Evolutionary conservation across 139 green algal species (phyloP), one percentile per base, ranked within the genome.

Genomic region (Yamagishiella unicocca): DNA sequence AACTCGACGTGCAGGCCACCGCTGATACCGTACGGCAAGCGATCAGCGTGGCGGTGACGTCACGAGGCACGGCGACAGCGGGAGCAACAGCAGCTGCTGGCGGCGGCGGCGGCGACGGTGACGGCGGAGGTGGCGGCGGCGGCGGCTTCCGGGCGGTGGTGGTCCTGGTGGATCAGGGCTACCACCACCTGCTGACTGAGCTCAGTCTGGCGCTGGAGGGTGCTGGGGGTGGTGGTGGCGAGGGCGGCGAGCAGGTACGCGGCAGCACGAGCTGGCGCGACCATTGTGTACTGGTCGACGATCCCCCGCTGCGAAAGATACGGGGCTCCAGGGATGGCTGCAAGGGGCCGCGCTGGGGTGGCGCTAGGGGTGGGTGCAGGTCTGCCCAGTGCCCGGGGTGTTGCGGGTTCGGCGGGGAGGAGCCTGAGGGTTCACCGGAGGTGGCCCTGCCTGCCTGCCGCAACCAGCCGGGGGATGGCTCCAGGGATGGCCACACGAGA

Each of bases 101-200:
- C 46, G 25, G 40, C 42, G 31, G 21, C 6, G 79, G 24, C 46
- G 25, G 40, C 42, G 31, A 35, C 6, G 61, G 2, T 6, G 14
- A 22, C 4, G 46, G 37, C 29, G 45, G 29, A 14, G 5, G 27
- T 17, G 5, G 8, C 25, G 31, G 19, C 54, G 33, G 58, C 61
- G 38, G 42, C 3, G 81, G 45, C 40, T 58, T 53, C 54, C 19
- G 22, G 0, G 78, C 40, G 14, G 53, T 90, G 46, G 43, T 96
- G 66, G 61, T 95, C 5, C 89, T 95, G 17, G 43, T 92, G 40
- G 94, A 97, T 31, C 94, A 96, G 88, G 46, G 67, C n/a, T 89
- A 93, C 55, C 43, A 90, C 78, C 85, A 94, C 54, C 31, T 66
- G 45, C 40, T 92, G 38, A 31, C 22, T 27, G 80, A 85, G 68